Conservation (phyloP, 2,329 filamentous ascomycete species). For the Aspergillus sp. region DNA sequence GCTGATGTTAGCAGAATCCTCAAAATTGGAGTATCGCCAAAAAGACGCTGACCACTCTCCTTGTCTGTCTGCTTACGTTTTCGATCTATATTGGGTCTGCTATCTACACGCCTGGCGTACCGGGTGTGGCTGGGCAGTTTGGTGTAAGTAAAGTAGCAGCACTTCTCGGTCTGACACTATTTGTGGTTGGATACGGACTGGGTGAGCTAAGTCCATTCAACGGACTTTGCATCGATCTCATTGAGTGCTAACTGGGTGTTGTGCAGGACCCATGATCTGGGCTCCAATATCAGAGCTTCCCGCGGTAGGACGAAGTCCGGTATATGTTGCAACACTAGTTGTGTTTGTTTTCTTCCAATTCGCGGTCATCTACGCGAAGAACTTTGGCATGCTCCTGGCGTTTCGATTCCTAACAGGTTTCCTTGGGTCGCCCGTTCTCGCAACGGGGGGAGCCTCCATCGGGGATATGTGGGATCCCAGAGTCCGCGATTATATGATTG, state of each 20-base stretch:
- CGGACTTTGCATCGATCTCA: too few species aligned
- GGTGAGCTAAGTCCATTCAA: too few species aligned
- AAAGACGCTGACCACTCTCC: too few species aligned
- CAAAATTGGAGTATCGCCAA: too few species aligned
- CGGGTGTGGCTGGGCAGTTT: too few species aligned
- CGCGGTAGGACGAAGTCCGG: background rate
- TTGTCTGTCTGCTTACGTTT: too few species aligned
- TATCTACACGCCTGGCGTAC: too few species aligned
- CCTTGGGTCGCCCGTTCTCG: constrained; percentile 46
- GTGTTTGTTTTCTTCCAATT: constrained; percentile 1
- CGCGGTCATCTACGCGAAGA: background rate
- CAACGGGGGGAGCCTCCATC: constrained; percentile 52
- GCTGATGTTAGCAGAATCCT: too few species aligned
- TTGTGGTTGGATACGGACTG: background rate
- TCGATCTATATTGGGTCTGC: too few species aligned
- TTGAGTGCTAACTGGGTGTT: too few species aligned
- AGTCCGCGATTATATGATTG: constrained; percentile 34
- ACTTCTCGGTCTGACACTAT: background rate
- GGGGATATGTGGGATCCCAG: constrained; percentile 47
- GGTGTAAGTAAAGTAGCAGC: too few species aligned
- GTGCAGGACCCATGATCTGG: constrained; percentile 5
- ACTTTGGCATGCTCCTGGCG: constrained; percentile 44
- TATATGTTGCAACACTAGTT: background rate
- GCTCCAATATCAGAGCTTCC: constrained; percentile 1
- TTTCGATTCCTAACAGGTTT: constrained; percentile 58